phyloP scores from a whole-genome alignment of 108 stramenopile species.

The Skeletonema potamos region DNA sequence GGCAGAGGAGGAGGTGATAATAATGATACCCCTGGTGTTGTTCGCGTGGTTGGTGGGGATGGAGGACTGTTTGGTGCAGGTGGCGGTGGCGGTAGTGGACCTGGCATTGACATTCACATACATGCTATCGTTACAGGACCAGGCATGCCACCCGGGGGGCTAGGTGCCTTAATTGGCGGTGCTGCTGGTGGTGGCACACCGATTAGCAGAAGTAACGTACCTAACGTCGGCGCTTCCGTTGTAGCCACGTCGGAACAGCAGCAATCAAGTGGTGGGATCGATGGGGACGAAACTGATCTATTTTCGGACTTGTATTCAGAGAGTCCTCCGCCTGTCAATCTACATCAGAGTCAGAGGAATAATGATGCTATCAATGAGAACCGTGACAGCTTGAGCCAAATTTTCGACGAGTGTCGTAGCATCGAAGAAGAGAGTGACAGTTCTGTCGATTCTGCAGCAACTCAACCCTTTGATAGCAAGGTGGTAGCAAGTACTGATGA shows the following conservation, averaged over 20 bases:
- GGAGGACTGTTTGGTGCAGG: constrained; percentile 1
- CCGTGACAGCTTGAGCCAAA: constrained; percentile 3
- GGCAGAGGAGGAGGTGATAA: constrained; percentile 10
- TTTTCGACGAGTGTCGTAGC: constrained; percentile 33
- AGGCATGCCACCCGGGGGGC: constrained; percentile 34
- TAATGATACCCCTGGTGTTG: constrained; percentile 20
- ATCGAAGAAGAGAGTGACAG: constrained; percentile 22
- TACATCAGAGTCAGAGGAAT: constrained; percentile 16
- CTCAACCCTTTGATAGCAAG: not conserved
- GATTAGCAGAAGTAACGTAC: not conserved
- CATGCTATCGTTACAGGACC: constrained; percentile 88
- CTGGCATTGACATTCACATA: constrained; percentile 90
- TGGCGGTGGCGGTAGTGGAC: constrained; percentile 28
- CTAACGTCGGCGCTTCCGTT: not conserved
- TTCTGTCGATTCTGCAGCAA: not conserved
- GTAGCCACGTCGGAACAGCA: constrained; percentile 12
- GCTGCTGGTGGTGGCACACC: constrained; percentile 30
- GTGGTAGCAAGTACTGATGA: not conserved
- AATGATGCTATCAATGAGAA: not conserved
- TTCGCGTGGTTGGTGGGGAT: constrained; percentile 33
- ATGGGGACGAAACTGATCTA: constrained; percentile 51
- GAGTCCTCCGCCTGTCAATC: constrained; percentile 68
- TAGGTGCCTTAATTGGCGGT: constrained; percentile 41
- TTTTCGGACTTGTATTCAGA: constrained; percentile 86
- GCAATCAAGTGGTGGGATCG: constrained; percentile 30